A percentile compares a stretch with the other conserved stretches of the same genome.
These are phyloP conservation scores for Ophiocordyceps polyrhachis-furcata DNA, from an alignment of 2,329 filamentous ascomycete species.

Conservation along the genomic window DNA sequence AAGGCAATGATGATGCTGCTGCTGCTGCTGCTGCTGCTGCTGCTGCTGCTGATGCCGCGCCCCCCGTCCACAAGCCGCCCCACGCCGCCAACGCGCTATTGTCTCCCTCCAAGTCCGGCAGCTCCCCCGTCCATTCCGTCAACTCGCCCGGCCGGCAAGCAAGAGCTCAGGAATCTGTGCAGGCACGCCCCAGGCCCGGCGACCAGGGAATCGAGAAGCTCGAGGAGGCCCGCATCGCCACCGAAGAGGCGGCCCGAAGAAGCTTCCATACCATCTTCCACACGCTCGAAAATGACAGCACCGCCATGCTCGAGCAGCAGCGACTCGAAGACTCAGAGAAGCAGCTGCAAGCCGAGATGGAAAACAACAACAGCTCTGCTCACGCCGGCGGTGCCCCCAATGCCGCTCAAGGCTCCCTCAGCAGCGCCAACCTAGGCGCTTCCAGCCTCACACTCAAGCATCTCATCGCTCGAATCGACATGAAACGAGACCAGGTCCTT, in stretches of 20 bases:
- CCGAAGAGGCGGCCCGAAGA: conserved; percentile 72
- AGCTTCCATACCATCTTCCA: conserved; percentile 92
- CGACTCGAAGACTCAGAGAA: conserved; percentile 92
- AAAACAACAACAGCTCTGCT: conserved; percentile 39
- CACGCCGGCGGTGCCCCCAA: conserved; percentile 29
- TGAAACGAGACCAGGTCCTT: conserved; percentile 74
- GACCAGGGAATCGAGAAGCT: conserved; percentile 87
- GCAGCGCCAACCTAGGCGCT: conserved; percentile 83
- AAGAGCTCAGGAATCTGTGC: conserved; percentile 27
- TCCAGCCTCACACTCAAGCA: conserved; percentile 94
- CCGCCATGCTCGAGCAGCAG: conserved; percentile 95
- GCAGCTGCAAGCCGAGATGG: conserved; percentile 90
- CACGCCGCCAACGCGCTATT: conserved; percentile 38
- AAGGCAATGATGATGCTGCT: conserved; percentile 35
- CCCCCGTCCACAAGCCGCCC: conserved; percentile 30
- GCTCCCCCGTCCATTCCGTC: conserved; percentile 43
- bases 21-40: conserved; percentile 22
- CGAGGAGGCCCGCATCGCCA: conserved; percentile 79
- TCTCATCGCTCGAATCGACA: conserved; percentile 85
- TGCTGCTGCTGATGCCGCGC: conserved; percentile 22
- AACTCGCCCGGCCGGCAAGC: conserved; percentile 40
- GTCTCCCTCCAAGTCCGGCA: conserved; percentile 53
- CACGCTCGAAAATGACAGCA: conserved; percentile 83
- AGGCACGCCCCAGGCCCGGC: conserved; percentile 45
- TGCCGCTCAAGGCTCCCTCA: conserved; percentile 71